phyloP scores from a whole-genome alignment of 495 filamentous ascomycete genomes.

The Monascus purpureus region DNA sequence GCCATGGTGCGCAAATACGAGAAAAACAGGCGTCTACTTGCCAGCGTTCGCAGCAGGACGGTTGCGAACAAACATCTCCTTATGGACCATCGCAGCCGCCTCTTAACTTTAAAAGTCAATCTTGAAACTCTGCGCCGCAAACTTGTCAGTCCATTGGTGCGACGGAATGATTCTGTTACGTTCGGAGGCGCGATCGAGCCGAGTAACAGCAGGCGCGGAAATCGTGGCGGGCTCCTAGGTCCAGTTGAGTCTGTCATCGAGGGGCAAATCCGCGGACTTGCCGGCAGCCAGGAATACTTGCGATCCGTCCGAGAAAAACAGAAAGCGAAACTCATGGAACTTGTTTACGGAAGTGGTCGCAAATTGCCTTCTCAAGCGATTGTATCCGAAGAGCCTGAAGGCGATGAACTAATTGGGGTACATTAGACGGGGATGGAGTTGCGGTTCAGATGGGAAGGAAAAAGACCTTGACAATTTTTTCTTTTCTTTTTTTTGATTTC shows the following conservation, averaged over 20 bases:
- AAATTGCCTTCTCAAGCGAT: constrained; percentile 14
- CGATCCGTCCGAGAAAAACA: constrained; percentile 58
- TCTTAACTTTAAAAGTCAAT: constrained; percentile 65
- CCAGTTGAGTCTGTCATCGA: constrained; percentile 44
- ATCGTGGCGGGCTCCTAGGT: constrained; percentile 40
- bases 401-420: too few species aligned
- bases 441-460: too few species aligned
- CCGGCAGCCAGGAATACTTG: constrained; percentile 63
- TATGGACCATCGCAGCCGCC: constrained; percentile 66
- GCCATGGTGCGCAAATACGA: constrained; percentile 70
- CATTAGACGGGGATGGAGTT: too few species aligned
- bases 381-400: too few species aligned
- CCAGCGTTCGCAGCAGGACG: constrained; percentile 64
- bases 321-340: constrained; percentile 71
- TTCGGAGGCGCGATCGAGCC: constrained; percentile 23
- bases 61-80: constrained; percentile 75
- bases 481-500: too few species aligned
- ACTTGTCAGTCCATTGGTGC: constrained; percentile 66
- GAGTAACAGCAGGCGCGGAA: constrained; percentile 7
- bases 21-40: constrained; percentile 63
- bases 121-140: constrained; percentile 65
- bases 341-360: constrained; percentile 51
- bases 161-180: constrained; percentile 42
- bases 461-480: too few species aligned
- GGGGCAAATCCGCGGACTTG: constrained; percentile 69